Percentiles rank a stretch among this genome's conserved stretches.
Evolutionary conservation across 495 filamentous ascomycete genomes (phyloP).

Genomic region (Aspergillus carlsbadensis): DNA sequence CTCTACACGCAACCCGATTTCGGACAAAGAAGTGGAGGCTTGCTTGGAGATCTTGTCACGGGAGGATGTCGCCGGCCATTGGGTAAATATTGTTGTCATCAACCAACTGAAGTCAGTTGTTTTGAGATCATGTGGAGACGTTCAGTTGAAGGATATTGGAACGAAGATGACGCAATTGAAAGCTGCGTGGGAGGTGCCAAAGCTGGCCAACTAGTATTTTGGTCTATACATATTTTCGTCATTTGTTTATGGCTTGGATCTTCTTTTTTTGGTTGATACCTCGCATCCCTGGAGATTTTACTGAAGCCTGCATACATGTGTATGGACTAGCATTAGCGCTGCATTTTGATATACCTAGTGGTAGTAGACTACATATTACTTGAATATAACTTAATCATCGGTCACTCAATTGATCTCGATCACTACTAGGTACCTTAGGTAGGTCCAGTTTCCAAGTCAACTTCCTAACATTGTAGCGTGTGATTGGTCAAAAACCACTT

Average conservation of each 20-base stretch:
- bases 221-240: neutral
- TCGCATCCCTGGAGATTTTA: constrained; percentile 29
- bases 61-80: constrained; percentile 41
- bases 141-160: constrained; percentile 40
- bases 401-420: neutral
- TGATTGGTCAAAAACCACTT: constrained; percentile 26
- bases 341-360: constrained; percentile 29
- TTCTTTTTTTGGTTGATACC: constrained; percentile 21
- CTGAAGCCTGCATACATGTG: constrained; percentile 16
- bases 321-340: constrained; percentile 28
- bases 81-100: constrained; percentile 44
- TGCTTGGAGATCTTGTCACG: constrained; percentile 46
- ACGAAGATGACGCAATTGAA: constrained; percentile 36
- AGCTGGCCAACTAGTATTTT: neutral
- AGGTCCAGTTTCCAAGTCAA: too few relatives aligned
- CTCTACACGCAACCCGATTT: constrained; percentile 41
- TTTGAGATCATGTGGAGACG: constrained; percentile 43
- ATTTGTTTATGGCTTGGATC: constrained; percentile 16
- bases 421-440: too few relatives aligned
- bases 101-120: constrained; percentile 43
- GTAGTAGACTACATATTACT: constrained; percentile 5
- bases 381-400: neutral
- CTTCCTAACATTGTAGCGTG: neutral
- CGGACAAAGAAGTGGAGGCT: constrained; percentile 37
- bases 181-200: constrained; percentile 28